phyloP scores from a whole-genome alignment of 2,329 filamentous ascomycete species.

The Drechslerella dactyloides region DNA sequence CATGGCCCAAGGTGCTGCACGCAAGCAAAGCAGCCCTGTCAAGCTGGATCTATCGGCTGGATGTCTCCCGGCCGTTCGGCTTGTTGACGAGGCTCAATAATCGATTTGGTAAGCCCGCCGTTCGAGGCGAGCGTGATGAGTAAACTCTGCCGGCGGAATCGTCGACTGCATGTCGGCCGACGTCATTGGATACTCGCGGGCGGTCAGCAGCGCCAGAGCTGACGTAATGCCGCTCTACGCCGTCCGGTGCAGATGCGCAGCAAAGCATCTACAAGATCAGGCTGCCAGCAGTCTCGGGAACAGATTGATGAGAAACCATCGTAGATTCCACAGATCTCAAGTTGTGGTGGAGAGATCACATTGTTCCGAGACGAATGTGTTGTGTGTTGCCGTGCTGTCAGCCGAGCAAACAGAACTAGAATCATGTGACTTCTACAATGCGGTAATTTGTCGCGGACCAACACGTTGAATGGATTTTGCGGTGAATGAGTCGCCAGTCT shows the following conservation, averaged over 20 bases:
- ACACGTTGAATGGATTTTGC: constrained; percentile 7
- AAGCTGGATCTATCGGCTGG: constrained; percentile 33
- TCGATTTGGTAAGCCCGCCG: constrained; percentile 37
- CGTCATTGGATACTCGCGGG: constrained; percentile 20
- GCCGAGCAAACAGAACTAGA: constrained; percentile 5
- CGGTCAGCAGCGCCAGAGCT: constrained; percentile 45
- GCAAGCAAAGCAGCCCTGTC: neutral
- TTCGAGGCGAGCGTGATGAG: constrained; percentile 30
- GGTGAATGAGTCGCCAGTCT: constrained; percentile 39
- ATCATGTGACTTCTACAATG: no score
- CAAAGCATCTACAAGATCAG: constrained; percentile 5
- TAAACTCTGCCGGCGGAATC: constrained; percentile 20
- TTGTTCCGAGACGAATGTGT: constrained; percentile 15
- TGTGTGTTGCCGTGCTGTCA: constrained; percentile 38
- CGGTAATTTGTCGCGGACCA: no score
- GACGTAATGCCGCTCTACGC: constrained; percentile 29
- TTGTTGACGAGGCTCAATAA: constrained; percentile 46
- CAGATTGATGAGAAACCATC: no score
- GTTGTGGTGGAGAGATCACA: no score
- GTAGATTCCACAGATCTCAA: neutral
- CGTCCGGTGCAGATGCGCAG: neutral
- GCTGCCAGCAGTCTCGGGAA: neutral
- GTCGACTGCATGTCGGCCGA: constrained; percentile 5
- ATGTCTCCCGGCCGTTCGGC: constrained; percentile 37
- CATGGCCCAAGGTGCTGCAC: neutral